Conservation (phyloP, 163 green algal species). For the Chloromonas sp. region DNA sequence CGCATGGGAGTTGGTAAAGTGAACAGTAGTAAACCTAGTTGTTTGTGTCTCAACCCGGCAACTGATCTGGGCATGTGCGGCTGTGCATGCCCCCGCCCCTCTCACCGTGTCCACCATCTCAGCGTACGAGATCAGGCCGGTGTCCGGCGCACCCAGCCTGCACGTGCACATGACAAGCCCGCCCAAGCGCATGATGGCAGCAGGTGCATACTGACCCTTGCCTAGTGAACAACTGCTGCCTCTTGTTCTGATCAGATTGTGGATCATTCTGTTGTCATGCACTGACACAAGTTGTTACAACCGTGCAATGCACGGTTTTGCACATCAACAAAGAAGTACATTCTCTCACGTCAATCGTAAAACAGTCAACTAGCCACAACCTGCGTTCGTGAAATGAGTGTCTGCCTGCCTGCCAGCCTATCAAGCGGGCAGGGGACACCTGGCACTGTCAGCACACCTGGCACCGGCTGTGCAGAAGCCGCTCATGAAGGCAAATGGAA, state of each 20-base stretch:
- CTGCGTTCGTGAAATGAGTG: too few species aligned
- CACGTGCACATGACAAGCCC: background rate
- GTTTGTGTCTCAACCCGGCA: background rate
- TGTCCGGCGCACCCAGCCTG: slow-evolving; percentile 77
- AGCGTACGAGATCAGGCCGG: slow-evolving; percentile 79
- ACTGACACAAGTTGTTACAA: slow-evolving; percentile 34
- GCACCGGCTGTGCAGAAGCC: slow-evolving; percentile 83
- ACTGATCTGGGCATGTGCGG: background rate
- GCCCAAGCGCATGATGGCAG: too few species aligned
- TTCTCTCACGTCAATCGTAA: too few species aligned
- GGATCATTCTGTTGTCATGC: too few species aligned
- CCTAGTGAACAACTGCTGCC: too few species aligned
- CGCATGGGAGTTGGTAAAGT: too few species aligned
- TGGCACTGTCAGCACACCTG: background rate
- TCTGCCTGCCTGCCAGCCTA: background rate
- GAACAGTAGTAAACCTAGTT: too few species aligned
- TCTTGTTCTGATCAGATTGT: too few species aligned
- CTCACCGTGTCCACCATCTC: slow-evolving; percentile 80
- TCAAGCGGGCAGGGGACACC: background rate
- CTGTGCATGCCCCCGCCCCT: background rate
- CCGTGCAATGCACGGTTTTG: too few species aligned
- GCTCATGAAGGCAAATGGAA: slow-evolving; percentile 85
- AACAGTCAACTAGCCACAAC: too few species aligned
- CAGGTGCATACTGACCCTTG: too few species aligned
- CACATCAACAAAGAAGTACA: too few species aligned